phyloP scores from a whole-genome alignment of 2,329 filamentous ascomycete genomes.

The Penicillium sp. region DNA sequence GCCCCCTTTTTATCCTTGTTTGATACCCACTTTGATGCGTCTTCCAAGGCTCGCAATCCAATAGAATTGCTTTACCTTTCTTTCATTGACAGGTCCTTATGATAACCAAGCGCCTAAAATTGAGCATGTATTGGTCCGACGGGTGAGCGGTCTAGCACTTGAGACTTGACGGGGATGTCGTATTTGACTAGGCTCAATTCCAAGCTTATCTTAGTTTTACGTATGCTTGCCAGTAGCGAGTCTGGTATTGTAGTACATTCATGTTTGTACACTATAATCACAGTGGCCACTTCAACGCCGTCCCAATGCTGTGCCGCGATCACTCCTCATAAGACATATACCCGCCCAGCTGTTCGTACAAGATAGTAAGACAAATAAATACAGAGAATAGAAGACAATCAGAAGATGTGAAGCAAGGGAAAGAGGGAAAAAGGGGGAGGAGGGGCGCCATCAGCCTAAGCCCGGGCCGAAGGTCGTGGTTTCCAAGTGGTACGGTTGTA shows the following conservation, averaged over 20 bases:
- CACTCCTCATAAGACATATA: conserved; percentile 16
- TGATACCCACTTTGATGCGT: too few relatives aligned
- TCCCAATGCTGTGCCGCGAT: conserved; percentile 28
- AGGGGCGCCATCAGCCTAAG: conserved; percentile 13
- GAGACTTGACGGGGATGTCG: too few relatives aligned
- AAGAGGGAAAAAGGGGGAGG: not conserved
- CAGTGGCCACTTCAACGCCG: conserved; percentile 23
- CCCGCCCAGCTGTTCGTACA: conserved; percentile 11
- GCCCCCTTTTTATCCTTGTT: too few relatives aligned
- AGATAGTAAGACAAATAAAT: conserved; percentile 20
- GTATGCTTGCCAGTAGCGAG: not conserved
- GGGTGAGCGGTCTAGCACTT: too few relatives aligned
- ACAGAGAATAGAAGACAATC: conserved; percentile 15
- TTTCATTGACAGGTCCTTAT: too few relatives aligned
- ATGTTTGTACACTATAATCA: conserved; percentile 13
- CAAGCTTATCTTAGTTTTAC: not conserved
- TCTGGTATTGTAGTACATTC: not conserved
- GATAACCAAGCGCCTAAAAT: too few relatives aligned
- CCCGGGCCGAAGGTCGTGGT: conserved; percentile 29
- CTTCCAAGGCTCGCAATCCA: too few relatives aligned
- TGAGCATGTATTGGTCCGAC: too few relatives aligned
- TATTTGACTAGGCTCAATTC: too few relatives aligned
- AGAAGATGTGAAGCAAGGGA: conserved; percentile 5
- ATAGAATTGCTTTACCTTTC: too few relatives aligned
- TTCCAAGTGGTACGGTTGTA: conserved; percentile 32